Evolutionary conservation across 371 early-diverging fungal species (phyloP).

Genomic region (Apophysomyces trapeziformis): DNA sequence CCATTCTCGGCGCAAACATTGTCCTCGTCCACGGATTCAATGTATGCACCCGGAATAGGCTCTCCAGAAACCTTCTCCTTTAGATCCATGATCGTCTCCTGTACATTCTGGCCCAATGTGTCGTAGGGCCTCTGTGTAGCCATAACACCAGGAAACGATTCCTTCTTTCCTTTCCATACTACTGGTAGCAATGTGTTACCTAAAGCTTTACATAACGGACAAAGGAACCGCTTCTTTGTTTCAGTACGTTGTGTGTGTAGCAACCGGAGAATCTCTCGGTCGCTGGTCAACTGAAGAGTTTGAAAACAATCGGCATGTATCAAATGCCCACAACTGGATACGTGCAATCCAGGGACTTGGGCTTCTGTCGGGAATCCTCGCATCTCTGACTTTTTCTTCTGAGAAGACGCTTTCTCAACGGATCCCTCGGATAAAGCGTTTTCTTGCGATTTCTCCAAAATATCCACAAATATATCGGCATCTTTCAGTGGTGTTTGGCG

Average conservation of each 20-base stretch:
- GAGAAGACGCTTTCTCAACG: not conserved
- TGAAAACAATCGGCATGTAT: constrained; percentile 94
- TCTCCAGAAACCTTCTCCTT: constrained; percentile 6
- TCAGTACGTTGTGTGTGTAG: constrained; percentile 11
- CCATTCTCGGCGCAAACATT: constrained; percentile 20
- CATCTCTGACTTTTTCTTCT: constrained; percentile 20
- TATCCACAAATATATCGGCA: constrained; percentile 57
- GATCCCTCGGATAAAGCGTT: constrained; percentile 20
- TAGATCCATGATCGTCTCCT: constrained; percentile 16
- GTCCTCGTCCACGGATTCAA: constrained; percentile 15
- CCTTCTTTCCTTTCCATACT: constrained; percentile 67
- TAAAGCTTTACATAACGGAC: constrained; percentile 94
- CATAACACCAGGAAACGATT: constrained; percentile 61
- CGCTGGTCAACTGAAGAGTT: constrained; percentile 76
- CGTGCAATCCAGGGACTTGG: constrained; percentile 62
- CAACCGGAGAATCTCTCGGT: constrained; percentile 28
- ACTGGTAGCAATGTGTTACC: constrained; percentile 85
- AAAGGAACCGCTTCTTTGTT: constrained; percentile 75
- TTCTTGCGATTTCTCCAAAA: constrained; percentile 54
- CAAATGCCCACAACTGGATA: constrained; percentile 93
- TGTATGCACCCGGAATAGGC: constrained; percentile 28
- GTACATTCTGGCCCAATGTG: constrained; percentile 18
- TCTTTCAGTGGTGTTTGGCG: constrained; percentile 67
- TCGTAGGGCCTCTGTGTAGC: constrained; percentile 30
- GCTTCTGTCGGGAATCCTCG: constrained; percentile 60